phyloP scores from a whole-genome alignment of 208 protist species.

The Crithidia fasciculata region DNA sequence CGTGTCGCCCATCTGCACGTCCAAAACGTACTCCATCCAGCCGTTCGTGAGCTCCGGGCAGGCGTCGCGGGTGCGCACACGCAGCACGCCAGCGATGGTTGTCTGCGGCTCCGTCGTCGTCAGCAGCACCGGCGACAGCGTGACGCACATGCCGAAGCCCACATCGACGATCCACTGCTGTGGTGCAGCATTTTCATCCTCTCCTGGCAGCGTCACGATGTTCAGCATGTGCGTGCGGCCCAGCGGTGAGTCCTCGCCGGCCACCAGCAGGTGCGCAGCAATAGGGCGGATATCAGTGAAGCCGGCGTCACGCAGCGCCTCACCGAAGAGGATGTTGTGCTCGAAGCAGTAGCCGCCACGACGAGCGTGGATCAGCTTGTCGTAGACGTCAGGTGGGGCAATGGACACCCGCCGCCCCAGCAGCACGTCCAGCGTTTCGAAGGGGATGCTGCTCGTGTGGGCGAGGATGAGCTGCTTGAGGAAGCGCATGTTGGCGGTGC shows the following conservation, averaged over 20 bases:
- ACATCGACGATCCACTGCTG: conserved; percentile 31
- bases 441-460: conserved; percentile 18
- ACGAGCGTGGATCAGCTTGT: conserved; percentile 28
- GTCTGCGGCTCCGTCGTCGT: conserved; percentile 1
- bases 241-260: neutral
- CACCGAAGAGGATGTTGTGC: conserved; percentile 26
- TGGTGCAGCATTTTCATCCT: neutral
- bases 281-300: conserved; percentile 8
- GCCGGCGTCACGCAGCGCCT: conserved; percentile 18
- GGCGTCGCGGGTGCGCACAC: conserved; percentile 28
- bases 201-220: neutral
- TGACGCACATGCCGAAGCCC: conserved; percentile 26
- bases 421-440: conserved; percentile 22
- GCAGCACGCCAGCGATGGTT: conserved; percentile 16
- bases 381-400: conserved; percentile 9
- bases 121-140: conserved; percentile 13
- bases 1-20: neutral
- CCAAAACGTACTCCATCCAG: conserved; percentile 11
- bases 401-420: conserved; percentile 29
- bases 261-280: conserved; percentile 1
- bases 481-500: neutral
- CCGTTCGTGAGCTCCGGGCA: conserved; percentile 5
- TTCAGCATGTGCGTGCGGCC: conserved; percentile 22
- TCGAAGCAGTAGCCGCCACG: conserved; percentile 41
- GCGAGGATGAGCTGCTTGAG: conserved; percentile 17